Base-by-base conservation (phyloP, 371 early-diverging fungal species). In the Entomophthora muscae region DNA sequence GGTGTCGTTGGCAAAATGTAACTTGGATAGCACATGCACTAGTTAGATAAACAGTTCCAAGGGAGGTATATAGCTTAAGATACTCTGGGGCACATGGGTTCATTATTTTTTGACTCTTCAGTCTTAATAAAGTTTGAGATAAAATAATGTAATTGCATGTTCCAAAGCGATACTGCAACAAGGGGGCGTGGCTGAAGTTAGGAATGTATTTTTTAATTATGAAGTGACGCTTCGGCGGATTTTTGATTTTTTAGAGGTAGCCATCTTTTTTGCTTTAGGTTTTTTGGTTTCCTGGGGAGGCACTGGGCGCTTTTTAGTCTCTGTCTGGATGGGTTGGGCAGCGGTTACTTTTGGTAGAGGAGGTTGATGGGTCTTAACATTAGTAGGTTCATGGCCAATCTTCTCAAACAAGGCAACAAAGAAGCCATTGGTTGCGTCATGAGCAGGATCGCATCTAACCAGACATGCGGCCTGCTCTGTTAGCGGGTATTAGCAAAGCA, bases 401-500 rank as follows among this genome's bases (percentile, higher is more conserved):
- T 17, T 42, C 42, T 82, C 75, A 74, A 90, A 90, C 60, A 83
- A 82, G 0, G 90, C 86, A 3, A 90, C 90, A 78, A 90, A 90
- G 67, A 90, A 90, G 0, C 91, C 91, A 64, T 88, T 88, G 54
- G 84, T 89, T 55, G 77, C 71, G 68, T 86, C 84, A 52, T 83
- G 76, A 23, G 76, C 75, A 1, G 91, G 89, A 61, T 76, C 69
- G 1, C 87, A 78, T 5, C 90, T 80, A 22, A 90, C 77, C 10
- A 89, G 64, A 30, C 75, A 69, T 13, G 83, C 76, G 0, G 88
- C 83, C 31, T 75, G 69, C 32, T 70, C 80, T 70, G 63, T 2
- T 42, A n/a, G 28, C 3, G 33, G 65, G 22, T 30, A 23, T 58
- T 57, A 57, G 32, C 2, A 27, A 32, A 52, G 23, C 10, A 12